Percentiles rank a stretch among this genome's conserved stretches.
phyloP scores from a whole-genome alignment of 2,329 filamentous ascomycete genomes.

The Exophiala viscosa region DNA sequence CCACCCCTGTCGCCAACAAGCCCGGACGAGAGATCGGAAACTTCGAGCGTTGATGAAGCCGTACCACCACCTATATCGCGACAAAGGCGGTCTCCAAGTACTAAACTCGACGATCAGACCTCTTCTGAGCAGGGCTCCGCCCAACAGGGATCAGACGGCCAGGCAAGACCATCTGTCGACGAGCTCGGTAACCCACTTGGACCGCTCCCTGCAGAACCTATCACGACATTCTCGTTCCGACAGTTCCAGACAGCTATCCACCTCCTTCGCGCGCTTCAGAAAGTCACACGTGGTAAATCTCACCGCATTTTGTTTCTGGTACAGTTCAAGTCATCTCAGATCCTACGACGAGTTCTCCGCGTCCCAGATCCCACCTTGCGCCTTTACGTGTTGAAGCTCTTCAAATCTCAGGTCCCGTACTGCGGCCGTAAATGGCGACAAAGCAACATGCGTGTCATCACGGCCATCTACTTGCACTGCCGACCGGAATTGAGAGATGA shows the following conservation, averaged over 20 bases:
- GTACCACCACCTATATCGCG: conserved; percentile 75
- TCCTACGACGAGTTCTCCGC: conserved; percentile 85
- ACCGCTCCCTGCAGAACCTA: conserved; percentile 67
- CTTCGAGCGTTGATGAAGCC: conserved; percentile 59
- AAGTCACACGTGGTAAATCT: conserved; percentile 92
- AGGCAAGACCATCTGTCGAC: conserved; percentile 60
- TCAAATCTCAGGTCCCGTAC: conserved; percentile 98
- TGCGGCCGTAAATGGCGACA: conserved; percentile 98
- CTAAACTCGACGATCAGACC: conserved; percentile 31
- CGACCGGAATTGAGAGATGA: conserved; percentile 89
- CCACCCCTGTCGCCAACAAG: conserved; percentile 36
- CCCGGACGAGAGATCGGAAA: conserved; percentile 25
- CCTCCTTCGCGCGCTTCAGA: conserved; percentile 92
- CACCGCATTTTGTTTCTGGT: conserved; percentile 92
- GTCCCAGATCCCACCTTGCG: conserved; percentile 83
- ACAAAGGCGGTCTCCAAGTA: conserved; percentile 49
- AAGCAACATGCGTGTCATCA: conserved; percentile 97
- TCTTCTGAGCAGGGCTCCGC: conserved; percentile 27
- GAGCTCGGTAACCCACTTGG: conserved; percentile 75
- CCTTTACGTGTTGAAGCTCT: conserved; percentile 93
- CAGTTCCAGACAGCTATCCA: conserved; percentile 96
- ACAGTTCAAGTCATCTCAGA: conserved; percentile 90
- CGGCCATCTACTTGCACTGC: conserved; percentile 90
- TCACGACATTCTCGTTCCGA: conserved; percentile 86
- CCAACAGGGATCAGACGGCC: conserved; percentile 6